Base-by-base conservation (phyloP, 1,284 basidiomycete species). In the Papiliotrema terrestris region DNA sequence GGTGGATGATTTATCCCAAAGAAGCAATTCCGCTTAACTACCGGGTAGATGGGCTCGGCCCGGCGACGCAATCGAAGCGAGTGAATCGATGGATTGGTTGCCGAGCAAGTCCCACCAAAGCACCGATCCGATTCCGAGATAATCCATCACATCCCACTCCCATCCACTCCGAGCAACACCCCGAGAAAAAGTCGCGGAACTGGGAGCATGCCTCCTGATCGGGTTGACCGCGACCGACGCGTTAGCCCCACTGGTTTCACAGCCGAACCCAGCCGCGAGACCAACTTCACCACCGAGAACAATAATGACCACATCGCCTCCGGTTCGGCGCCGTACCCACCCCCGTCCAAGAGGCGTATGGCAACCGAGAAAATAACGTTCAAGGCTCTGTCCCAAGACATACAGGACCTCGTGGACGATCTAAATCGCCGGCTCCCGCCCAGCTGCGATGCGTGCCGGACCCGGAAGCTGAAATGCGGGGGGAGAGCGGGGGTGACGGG, bases 401-500 rank as follows among this genome's bases (percentile, higher is more conserved):
- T 22, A 42, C 17, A n/a, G n/a, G 39, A 22, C 17, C 17, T 45
- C 44, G 25, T 29, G 17, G 44, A 45, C n/a, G 20, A 17, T 8
- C 23, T 45, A 8, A 45, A 47, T 20, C 25, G 37, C 19, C 41
- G 54, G 14, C 54, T 51, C 36, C 54, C 54, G 36, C 54, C 54
- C 8, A 35, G 39, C 25, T 65, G 63, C 35, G 63, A 65, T 58
- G 61, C 61, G 9, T 65, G 63, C 29, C 32, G 63, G 11, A 61
- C 59, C 11, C 55, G 63, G 20, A 65, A 65, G 39, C 32, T 63
- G 51, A 65, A 60, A 42, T 65, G 63, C 35, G 54, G 59, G 9
- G 61, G 63, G 17, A 38, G 63, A 52, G 59, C 61, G n/a, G 29
- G 44, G 17, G 49, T 53, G 13, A 64, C 61, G 11, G 60, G 59